These are phyloP conservation scores for Oryza rufipogon DNA, from an alignment of 176 grass and related monocot species.

Conservation along the genomic window DNA sequence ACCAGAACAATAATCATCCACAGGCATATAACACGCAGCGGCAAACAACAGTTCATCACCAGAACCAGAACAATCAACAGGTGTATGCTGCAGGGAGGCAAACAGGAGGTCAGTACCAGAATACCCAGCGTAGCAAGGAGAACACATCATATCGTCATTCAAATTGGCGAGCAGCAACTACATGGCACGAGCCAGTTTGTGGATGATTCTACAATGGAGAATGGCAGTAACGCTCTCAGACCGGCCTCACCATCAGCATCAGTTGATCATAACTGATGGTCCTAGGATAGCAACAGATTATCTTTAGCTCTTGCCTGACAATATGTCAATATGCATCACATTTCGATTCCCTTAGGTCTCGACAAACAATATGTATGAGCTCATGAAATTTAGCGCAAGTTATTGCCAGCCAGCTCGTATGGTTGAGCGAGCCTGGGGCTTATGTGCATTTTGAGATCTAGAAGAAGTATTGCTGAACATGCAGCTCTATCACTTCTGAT, in stretches of 20 bases:
- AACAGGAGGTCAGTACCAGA: background rate
- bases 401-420: conserved; percentile 2
- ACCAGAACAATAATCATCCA: background rate
- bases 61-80: background rate
- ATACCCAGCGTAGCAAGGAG: conserved; percentile 3
- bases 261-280: background rate
- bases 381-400: background rate
- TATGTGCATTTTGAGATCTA: background rate
- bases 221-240: background rate
- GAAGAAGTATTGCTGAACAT: background rate
- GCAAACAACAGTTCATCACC: conserved; percentile 15
- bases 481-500: background rate
- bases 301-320: background rate
- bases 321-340: background rate
- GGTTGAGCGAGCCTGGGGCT: background rate
- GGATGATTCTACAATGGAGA: background rate
- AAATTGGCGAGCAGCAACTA: background rate
- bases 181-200: conserved; percentile 33
- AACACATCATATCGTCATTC: background rate
- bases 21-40: background rate
- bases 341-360: background rate
- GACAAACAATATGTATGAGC: background rate
- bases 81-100: background rate
- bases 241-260: background rate
- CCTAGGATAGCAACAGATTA: background rate